Evolutionary conservation across 805 yeast genomes (phyloP).

Genomic region (Suhomyces sp.): DNA sequence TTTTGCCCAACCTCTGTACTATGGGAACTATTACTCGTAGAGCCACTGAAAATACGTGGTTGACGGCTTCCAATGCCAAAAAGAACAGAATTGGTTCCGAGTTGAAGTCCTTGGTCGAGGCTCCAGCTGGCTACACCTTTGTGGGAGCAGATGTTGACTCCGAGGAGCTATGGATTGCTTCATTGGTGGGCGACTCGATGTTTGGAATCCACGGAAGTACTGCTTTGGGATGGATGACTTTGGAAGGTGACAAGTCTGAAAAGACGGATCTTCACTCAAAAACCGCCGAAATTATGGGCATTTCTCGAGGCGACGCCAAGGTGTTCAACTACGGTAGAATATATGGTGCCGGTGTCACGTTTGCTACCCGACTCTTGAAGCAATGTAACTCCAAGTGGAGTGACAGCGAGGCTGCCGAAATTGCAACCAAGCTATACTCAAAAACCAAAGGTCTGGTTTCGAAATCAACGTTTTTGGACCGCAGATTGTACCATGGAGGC

Average conservation of each 20-base stretch:
- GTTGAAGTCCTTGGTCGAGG: conserved; percentile 77
- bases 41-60: conserved; percentile 96
- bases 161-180: conserved; percentile 97
- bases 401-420: conserved; percentile 61
- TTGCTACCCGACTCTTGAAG: conserved; percentile 79
- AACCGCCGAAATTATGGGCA: conserved; percentile 86
- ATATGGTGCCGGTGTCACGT: conserved; percentile 94
- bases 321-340: conserved; percentile 95
- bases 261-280: conserved; percentile 95
- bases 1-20: conserved; percentile 77
- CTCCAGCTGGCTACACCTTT: conserved; percentile 86
- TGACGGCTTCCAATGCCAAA: conserved; percentile 95
- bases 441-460: conserved; percentile 71
- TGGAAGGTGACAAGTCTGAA: conserved; percentile 88
- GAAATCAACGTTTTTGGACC: conserved; percentile 21
- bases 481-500: conserved; percentile 73
- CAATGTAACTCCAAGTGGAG: conserved; percentile 73
- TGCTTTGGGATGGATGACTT: conserved; percentile 98
- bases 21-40: conserved; percentile 98
- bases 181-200: conserved; percentile 87
- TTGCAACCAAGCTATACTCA: conserved; percentile 67
- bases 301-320: conserved; percentile 88
- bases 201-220: conserved; percentile 92
- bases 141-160: conserved; percentile 99
- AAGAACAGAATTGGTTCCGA: conserved; percentile 86